Evolutionary conservation across 768 basidiomycete genomes (phyloP).

Genomic region (Polyporus arcularius): DNA sequence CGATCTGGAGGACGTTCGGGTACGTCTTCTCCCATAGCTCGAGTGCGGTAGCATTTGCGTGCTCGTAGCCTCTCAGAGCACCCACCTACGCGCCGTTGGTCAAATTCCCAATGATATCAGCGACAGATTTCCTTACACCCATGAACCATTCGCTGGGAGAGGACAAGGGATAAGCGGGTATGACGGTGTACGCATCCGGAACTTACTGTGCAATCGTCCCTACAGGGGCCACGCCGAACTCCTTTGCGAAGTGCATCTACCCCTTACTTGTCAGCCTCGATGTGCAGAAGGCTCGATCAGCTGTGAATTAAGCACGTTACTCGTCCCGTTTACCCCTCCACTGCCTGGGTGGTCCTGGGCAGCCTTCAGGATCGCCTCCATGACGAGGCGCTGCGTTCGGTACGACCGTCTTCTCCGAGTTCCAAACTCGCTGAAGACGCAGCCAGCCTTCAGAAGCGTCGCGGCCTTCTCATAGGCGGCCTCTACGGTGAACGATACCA

Average conservation of each 20-base stretch:
- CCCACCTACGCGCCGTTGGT: slow-evolving; percentile 48
- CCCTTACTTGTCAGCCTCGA: background rate
- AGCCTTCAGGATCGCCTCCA: slow-evolving; percentile 72
- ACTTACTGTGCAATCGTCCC: slow-evolving; percentile 89
- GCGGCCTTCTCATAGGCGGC: slow-evolving; percentile 72
- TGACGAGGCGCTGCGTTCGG: slow-evolving; percentile 73
- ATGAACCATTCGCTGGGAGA: slow-evolving; percentile 83
- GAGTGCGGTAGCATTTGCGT: slow-evolving; percentile 72
- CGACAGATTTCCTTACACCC: slow-evolving; percentile 50
- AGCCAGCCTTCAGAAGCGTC: slow-evolving; percentile 61
- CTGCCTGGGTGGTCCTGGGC: slow-evolving; percentile 43
- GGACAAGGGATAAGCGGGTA: background rate
- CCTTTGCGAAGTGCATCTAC: slow-evolving; percentile 84
- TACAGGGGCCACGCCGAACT: slow-evolving; percentile 62
- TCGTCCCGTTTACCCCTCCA: slow-evolving; percentile 79
- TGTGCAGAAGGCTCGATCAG: background rate
- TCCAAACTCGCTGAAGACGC: slow-evolving; percentile 83
- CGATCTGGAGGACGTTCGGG: slow-evolving; percentile 58
- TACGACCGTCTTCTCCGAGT: slow-evolving; percentile 80
- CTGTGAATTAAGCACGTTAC: slow-evolving; percentile 64
- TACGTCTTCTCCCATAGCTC: slow-evolving; percentile 86
- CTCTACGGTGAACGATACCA: slow-evolving; percentile 42
- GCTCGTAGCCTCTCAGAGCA: slow-evolving; percentile 80
- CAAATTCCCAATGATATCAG: too few relatives aligned
- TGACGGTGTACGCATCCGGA: background rate